These are phyloP conservation scores for Sapria himalayana DNA, from an alignment of 345 rosid genomes.

Conservation along the genomic window DNA sequence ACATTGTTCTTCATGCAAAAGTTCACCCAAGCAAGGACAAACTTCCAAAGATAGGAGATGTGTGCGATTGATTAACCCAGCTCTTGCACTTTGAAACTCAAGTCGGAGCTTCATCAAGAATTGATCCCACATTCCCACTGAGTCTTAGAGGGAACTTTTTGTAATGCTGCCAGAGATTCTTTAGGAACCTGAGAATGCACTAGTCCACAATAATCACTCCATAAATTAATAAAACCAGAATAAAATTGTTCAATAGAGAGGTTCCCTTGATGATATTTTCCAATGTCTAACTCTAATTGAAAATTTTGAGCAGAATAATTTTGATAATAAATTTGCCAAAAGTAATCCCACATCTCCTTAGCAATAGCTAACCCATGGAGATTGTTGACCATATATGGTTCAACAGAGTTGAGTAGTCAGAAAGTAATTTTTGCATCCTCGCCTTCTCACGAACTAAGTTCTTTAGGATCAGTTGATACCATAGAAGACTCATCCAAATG, in stretches of 20 bases:
- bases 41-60: conserved; percentile 1
- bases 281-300: too few species aligned
- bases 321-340: not conserved
- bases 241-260: conserved; percentile 3
- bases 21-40: conserved; percentile 2
- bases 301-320: too few species aligned
- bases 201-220: not conserved
- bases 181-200: not conserved
- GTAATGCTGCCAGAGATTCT: not conserved
- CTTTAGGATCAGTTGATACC: not conserved
- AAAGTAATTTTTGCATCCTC: not conserved
- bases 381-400: not conserved
- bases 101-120: not conserved
- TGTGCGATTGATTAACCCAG: not conserved
- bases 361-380: not conserved
- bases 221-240: not conserved
- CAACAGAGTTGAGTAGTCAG: too few species aligned
- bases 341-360: not conserved
- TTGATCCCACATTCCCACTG: too few species aligned
- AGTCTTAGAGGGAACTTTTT: not conserved
- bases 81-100: not conserved
- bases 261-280: not conserved
- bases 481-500: not conserved
- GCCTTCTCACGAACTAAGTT: not conserved
- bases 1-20: not conserved